Percentiles rank a stretch among this genome's conserved stretches.
phyloP scores from a whole-genome alignment of 331 rosid species.

The Saraca asoca region DNA sequence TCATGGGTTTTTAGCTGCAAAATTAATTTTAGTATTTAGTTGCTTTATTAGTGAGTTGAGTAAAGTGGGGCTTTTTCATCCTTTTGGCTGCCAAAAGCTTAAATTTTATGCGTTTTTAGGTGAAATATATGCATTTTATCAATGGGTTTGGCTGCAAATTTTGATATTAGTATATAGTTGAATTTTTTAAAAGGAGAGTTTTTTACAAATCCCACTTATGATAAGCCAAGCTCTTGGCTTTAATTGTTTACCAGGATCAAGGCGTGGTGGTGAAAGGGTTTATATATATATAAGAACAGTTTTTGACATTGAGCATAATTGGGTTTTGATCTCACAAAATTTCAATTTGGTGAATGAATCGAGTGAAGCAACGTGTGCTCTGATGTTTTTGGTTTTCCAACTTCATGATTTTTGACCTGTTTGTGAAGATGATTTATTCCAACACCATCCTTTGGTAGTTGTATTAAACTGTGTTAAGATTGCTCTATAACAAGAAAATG shows the following conservation, averaged over 20 bases:
- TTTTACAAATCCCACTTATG: background rate
- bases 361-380: constrained; percentile 4
- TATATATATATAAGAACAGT: background rate
- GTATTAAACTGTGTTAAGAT: background rate
- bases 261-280: background rate
- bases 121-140: too few relatives aligned
- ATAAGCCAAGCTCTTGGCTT: background rate
- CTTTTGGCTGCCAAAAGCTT: too few relatives aligned
- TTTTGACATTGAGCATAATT: constrained; percentile 17
- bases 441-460: background rate
- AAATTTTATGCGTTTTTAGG: too few relatives aligned
- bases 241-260: background rate
- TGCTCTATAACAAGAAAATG: background rate
- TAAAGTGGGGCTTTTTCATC: too few relatives aligned
- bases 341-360: constrained; percentile 1
- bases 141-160: too few relatives aligned
- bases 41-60: background rate
- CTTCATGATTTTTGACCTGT: background rate
- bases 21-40: background rate
- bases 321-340: constrained; percentile 6
- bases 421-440: background rate
- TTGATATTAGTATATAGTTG: too few relatives aligned
- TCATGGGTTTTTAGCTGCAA: background rate
- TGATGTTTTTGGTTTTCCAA: background rate
- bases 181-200: too few relatives aligned